Evolutionary conservation across 192 early-diverging fungal species (phyloP).

Genomic region (Linnemannia elongata): DNA sequence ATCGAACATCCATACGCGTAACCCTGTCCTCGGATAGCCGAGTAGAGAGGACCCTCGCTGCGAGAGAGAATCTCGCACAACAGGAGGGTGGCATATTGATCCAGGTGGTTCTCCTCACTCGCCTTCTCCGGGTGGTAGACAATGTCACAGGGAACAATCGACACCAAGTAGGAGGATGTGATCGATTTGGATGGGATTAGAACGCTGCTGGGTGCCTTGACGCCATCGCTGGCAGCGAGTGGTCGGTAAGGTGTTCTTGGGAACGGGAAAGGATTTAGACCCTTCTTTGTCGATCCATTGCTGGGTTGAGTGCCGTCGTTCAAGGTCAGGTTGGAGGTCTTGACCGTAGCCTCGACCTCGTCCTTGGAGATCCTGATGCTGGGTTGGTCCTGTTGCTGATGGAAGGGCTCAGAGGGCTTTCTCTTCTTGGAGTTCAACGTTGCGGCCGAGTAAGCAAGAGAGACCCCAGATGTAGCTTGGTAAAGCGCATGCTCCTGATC

Average conservation of each 20-base stretch:
- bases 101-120: constrained; percentile 56
- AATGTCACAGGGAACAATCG: constrained; percentile 61
- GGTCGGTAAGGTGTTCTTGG: constrained; percentile 59
- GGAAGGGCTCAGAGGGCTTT: constrained; percentile 52
- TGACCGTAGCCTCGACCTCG: constrained; percentile 39
- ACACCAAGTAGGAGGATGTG: constrained; percentile 60
- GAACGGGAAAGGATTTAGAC: constrained; percentile 58
- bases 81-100: constrained; percentile 69
- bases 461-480: constrained; percentile 24
- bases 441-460: neutral
- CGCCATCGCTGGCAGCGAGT: constrained; percentile 16
- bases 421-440: constrained; percentile 30
- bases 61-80: constrained; percentile 79
- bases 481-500: constrained; percentile 42
- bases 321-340: constrained; percentile 38
- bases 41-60: constrained; percentile 83
- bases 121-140: constrained; percentile 53
- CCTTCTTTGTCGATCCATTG: neutral
- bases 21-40: constrained; percentile 78
- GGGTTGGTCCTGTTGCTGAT: constrained; percentile 52
- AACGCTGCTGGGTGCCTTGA: constrained; percentile 52
- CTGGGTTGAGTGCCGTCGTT: constrained; percentile 15
- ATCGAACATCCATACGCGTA: constrained; percentile 82
- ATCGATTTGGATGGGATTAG: constrained; percentile 63
- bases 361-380: constrained; percentile 33